phyloP scores from a whole-genome alignment of 2,329 filamentous ascomycete genomes.

The Sordariomycetes sp. region DNA sequence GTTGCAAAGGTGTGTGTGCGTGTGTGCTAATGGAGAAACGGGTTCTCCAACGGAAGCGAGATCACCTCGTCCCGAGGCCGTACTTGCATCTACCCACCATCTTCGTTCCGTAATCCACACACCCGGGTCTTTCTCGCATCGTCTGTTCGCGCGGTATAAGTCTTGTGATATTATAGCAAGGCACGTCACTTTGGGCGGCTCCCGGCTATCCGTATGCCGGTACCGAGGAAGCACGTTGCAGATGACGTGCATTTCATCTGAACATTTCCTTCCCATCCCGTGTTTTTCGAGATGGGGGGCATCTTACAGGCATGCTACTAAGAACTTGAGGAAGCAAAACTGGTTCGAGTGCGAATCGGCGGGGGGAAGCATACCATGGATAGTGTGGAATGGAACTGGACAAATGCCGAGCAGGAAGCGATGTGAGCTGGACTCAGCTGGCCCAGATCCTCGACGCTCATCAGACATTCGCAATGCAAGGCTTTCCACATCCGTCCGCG shows the following conservation, averaged over 20 bases:
- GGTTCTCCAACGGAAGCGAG: not conserved
- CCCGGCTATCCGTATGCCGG: not conserved
- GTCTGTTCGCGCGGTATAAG: not conserved
- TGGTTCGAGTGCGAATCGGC: not conserved
- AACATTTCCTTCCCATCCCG: not conserved
- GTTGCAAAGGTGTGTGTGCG: not conserved
- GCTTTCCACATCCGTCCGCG: not conserved
- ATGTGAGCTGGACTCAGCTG: not conserved
- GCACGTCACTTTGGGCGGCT: not conserved
- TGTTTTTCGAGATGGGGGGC: not conserved
- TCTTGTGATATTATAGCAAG: not conserved
- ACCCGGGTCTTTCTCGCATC: not conserved
- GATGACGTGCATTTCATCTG: not conserved
- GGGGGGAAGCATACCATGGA: not conserved
- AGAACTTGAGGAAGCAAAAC: not conserved
- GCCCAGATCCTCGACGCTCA: not conserved
- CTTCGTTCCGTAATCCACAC: not conserved
- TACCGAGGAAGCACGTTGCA: not conserved
- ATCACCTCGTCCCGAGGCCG: constrained; percentile 4
- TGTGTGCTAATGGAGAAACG: not conserved
- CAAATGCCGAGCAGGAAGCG: not conserved
- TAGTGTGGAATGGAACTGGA: too few species aligned
- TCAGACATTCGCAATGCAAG: not conserved
- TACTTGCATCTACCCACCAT: constrained; percentile 1
- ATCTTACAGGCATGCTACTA: not conserved